Percentiles rank a stretch among this genome's conserved stretches.
Evolutionary conservation across 306 rosid species (phyloP).

Genomic region (Betula pendula): DNA sequence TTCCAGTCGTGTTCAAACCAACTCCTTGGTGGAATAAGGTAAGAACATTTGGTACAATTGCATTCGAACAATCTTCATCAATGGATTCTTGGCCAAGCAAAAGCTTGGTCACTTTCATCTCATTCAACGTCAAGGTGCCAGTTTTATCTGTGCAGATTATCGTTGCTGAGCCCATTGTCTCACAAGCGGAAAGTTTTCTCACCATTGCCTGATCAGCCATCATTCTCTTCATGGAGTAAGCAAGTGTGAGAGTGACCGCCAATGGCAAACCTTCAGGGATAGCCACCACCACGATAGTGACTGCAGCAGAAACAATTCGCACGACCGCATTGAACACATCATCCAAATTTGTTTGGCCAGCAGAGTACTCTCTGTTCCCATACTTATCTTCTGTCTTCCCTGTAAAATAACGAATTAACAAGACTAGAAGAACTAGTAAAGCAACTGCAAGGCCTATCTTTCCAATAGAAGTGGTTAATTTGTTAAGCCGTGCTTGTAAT

Average conservation of each 20-base stretch:
- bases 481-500: constrained; percentile 77
- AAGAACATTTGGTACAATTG: constrained; percentile 38
- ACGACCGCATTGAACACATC: constrained; percentile 55
- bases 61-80: constrained; percentile 34
- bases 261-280: constrained; percentile 90
- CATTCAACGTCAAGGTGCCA: constrained; percentile 74
- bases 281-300: constrained; percentile 90
- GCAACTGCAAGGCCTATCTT: constrained; percentile 92
- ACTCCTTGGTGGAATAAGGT: constrained; percentile 65
- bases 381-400: constrained; percentile 54
- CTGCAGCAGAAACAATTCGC: constrained; percentile 63
- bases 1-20: constrained; percentile 76
- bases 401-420: constrained; percentile 76
- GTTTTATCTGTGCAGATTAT: constrained; percentile 89
- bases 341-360: constrained; percentile 38
- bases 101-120: constrained; percentile 76
- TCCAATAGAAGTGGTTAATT: constrained; percentile 74
- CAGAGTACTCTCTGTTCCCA: constrained; percentile 48
- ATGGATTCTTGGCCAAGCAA: constrained; percentile 60
- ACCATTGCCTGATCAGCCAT: constrained; percentile 93
- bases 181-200: constrained; percentile 84
- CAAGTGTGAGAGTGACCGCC: constrained; percentile 84
- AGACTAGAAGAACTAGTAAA: constrained; percentile 63
- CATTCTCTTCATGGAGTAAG: constrained; percentile 97
- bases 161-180: constrained; percentile 94